Base-by-base conservation (phyloP, 768 basidiomycete species). In the Termitomyces sp. region DNA sequence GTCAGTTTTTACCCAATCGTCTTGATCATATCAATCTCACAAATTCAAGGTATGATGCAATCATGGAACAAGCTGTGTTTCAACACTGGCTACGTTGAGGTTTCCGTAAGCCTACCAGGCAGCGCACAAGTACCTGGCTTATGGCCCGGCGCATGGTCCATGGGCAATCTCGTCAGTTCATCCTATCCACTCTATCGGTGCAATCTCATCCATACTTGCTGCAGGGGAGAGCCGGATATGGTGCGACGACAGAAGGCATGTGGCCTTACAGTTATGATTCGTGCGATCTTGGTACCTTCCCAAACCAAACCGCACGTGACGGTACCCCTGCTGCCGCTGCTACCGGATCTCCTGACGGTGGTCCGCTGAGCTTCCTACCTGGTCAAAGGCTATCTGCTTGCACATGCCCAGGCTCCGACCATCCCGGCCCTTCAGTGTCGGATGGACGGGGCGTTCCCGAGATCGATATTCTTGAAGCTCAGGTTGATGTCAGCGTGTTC, bases 31-130 rank as follows among this genome's bases (percentile, higher is more conserved):
- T 48, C 16, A 28, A 59, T n/a, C n/a, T 34, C 30, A 63, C 19
- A 43, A 23, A 51, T 50, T 19, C 37, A 56, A 80, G 84, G 83
- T 37, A 87, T 88, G 86, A 52, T 94, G 10, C 85, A 88, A 62
- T 81, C 85, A 12, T 97, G 95, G 94, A 96, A 97, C 72, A 92
- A 97, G 72, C 72, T 97, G 54, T 98, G 95, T 73, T 97, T 94
- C 72, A 95, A 86, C 16, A 93, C 92, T 0, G 94, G 92, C 2
- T 94, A 94, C 66, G 75, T 98, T 55, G 97, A 97, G 72, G 83
- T 88, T 3, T 81, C 78, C n/a, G 63, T 92, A 19, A 90, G 88
- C 66, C 67, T 92, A 62, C 90, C 91, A 17, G 91, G 90, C 5
- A 69, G 74, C 11, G 73, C 79, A 1, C 60, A 65, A 40, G 76